phyloP scores from a whole-genome alignment of 257 asterid genomes.

The Gardenia jasminoides region DNA sequence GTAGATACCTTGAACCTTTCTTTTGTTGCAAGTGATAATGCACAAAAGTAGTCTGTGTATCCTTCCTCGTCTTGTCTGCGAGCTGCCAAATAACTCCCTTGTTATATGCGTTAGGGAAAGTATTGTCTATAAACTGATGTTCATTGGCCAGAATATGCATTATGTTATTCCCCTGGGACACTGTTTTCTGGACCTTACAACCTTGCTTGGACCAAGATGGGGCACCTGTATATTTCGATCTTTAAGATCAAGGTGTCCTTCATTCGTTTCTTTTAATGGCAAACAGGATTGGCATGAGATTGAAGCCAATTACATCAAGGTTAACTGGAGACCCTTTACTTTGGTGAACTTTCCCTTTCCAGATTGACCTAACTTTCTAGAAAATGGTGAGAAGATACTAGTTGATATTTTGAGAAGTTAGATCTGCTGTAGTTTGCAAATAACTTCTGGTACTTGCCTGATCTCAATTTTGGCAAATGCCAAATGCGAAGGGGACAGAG shows the following conservation, averaged over 20 bases:
- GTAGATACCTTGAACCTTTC: background rate
- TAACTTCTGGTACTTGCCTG: background rate
- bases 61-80: background rate
- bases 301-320: background rate
- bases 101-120: background rate
- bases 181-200: background rate
- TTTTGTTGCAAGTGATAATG: background rate
- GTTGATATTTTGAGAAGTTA: background rate
- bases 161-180: background rate
- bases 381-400: background rate
- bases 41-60: background rate
- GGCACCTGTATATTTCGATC: background rate
- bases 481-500: background rate
- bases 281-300: background rate
- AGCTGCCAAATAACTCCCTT: background rate
- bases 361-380: background rate
- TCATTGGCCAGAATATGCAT: background rate
- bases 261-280: background rate
- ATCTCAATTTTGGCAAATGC: background rate
- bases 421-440: background rate
- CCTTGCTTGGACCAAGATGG: background rate
- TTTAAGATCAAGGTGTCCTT: background rate
- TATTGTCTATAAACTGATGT: background rate
- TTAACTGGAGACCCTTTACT: background rate
- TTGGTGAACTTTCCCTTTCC: background rate